Percentiles rank a stretch among this genome's conserved stretches.
Conservation (phyloP, 2,329 filamentous ascomycete species). For the Penicillium vulpinum region DNA sequence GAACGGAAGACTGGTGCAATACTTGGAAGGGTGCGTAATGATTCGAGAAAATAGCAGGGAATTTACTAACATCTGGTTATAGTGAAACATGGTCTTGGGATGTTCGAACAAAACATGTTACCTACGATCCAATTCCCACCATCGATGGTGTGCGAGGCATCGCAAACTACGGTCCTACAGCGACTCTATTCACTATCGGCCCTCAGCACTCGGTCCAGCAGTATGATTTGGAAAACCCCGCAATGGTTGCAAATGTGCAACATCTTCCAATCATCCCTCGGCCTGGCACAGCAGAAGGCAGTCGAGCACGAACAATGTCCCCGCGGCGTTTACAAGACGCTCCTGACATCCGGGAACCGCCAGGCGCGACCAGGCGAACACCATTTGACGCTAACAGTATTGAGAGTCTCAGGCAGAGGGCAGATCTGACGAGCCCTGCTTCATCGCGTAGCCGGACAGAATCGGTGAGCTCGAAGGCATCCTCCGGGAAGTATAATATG, state of each 20-base stretch:
- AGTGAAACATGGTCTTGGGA: slow-evolving; percentile 95
- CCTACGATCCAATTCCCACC: slow-evolving; percentile 83
- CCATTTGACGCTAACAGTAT: slow-evolving; percentile 68
- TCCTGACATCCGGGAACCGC: slow-evolving; percentile 70
- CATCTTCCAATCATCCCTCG: slow-evolving; percentile 77
- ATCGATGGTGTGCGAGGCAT: slow-evolving; percentile 78
- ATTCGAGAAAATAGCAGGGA: slow-evolving; percentile 23
- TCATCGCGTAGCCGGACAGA: slow-evolving; percentile 59
- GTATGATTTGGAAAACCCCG: slow-evolving; percentile 84
- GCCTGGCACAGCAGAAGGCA: slow-evolving; percentile 76
- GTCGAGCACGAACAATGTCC: slow-evolving; percentile 28
- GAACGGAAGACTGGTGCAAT: slow-evolving; percentile 93
- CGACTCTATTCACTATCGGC: slow-evolving; percentile 88
- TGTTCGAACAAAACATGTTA: slow-evolving; percentile 95
- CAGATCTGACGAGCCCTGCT: slow-evolving; percentile 69
- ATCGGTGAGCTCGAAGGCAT: slow-evolving; percentile 62
- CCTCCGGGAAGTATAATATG: slow-evolving; percentile 46
- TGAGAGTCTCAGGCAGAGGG: slow-evolving; percentile 61
- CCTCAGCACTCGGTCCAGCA: slow-evolving; percentile 89
- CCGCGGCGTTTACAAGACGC: slow-evolving; percentile 36
- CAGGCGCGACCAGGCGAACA: slow-evolving; percentile 65
- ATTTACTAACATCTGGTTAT: not conserved
- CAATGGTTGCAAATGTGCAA: slow-evolving; percentile 83
- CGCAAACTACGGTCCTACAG: slow-evolving; percentile 83
- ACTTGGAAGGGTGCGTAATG: slow-evolving; percentile 73